Conservation (phyloP, 2,329 filamentous ascomycete genomes). For the Penicillium corylophilum region DNA sequence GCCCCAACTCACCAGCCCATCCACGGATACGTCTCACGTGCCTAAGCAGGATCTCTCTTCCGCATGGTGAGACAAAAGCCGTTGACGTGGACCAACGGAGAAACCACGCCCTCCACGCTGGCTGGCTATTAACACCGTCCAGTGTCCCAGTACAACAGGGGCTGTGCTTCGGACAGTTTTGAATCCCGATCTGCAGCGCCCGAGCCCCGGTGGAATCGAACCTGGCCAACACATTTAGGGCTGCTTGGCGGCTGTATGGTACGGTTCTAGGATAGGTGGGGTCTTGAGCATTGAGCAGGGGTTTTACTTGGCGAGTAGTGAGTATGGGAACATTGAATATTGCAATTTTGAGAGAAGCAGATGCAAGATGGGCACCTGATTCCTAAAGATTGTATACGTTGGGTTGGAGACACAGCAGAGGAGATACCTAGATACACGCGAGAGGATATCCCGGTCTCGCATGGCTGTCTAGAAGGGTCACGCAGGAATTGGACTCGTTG, state of each 20-base stretch:
- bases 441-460: neutral
- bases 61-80: slow-evolving; percentile 3
- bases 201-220: neutral
- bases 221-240: neutral
- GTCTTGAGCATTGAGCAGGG: too few relatives aligned
- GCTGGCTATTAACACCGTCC: neutral
- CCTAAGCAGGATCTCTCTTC: neutral
- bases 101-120: slow-evolving; percentile 1
- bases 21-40: neutral
- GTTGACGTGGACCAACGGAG: slow-evolving; percentile 20
- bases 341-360: neutral
- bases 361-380: neutral
- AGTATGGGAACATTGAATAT: neutral
- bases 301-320: too few relatives aligned
- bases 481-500: slow-evolving; percentile 1
- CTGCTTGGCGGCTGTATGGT: neutral
- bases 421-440: neutral
- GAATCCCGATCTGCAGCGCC: slow-evolving; percentile 8
- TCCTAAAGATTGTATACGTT: neutral
- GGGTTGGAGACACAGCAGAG: neutral
- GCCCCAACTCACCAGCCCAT: neutral
- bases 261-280: neutral
- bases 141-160: neutral
- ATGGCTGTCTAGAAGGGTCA: slow-evolving; percentile 1
- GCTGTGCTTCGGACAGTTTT: slow-evolving; percentile 5